A percentile compares a stretch with the other conserved stretches of the same genome.
These are phyloP conservation scores for Calamus simplicifolius DNA, from an alignment of 176 grass and related monocot species.

Conservation along the genomic window DNA sequence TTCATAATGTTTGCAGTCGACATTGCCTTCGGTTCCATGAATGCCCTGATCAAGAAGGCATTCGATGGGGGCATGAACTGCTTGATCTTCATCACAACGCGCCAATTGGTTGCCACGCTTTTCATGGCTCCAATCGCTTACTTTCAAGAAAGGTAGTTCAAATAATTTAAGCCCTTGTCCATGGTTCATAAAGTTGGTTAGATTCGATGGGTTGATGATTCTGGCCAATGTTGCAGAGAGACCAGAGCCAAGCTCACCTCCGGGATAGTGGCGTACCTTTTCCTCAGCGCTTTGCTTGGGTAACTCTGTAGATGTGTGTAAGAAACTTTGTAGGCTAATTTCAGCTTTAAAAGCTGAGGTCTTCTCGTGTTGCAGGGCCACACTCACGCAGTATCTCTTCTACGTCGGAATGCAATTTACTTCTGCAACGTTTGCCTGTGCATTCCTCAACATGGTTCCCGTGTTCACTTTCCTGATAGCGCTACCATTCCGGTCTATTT, in stretches of 20 bases:
- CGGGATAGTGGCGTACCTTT: conserved; percentile 44
- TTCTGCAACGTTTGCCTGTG: conserved; percentile 54
- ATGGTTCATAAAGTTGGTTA: no score
- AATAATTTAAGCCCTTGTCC: background rate
- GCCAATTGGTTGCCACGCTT: conserved; percentile 41
- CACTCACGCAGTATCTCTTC: no score
- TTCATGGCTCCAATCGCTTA: conserved; percentile 51
- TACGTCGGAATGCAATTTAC: conserved; percentile 57
- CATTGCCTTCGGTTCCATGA: conserved; percentile 40
- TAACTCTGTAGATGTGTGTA: conserved; percentile 1
- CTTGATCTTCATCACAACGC: conserved; percentile 53
- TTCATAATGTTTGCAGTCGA: conserved; percentile 35
- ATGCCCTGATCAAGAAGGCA: conserved; percentile 44
- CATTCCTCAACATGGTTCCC: conserved; percentile 71
- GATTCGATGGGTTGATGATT: background rate
- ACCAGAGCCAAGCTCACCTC: conserved; percentile 42
- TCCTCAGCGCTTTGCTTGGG: conserved; percentile 48
- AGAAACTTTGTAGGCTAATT: no score
- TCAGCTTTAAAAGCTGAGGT: no score
- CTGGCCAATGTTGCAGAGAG: conserved; percentile 25
- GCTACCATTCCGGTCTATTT: conserved; percentile 41
- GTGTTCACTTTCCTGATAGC: conserved; percentile 72
- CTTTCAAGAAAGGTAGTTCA: conserved; percentile 54
- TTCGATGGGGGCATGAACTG: conserved; percentile 42
- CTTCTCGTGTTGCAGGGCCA: no score